Evolutionary conservation across 352 stramenopile species (phyloP), one percentile per base, ranked within the genome.

Genomic region (Phytopythium aichiense): DNA sequence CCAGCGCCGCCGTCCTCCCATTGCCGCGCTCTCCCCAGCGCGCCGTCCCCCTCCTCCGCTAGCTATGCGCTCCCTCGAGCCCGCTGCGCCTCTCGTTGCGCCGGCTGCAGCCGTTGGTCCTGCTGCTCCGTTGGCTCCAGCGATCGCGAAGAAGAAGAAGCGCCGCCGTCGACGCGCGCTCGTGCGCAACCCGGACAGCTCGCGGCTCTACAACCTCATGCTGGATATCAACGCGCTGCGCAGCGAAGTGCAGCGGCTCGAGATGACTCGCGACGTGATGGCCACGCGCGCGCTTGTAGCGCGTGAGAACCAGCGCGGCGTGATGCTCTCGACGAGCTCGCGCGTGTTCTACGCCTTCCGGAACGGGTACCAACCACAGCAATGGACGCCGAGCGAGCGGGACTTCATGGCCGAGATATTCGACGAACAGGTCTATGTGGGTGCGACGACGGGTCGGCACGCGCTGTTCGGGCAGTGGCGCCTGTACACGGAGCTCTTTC

Each of bases 161-260:
- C 46, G 46, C 46, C 46, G 22, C 13, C 45, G n/a, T 7, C 22
- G 22, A 4, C 46, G 46, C 22, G 46, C 46, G 46, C 46, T 53
- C 22, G 25, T 53, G 22, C 46, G 46, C 46, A 53, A 33, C 22
- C 9, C 22, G 22, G 46, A 65, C n/a, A 35, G 61, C 33, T 73
- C 63, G 7, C 54, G 55, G 16, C 37, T 71, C 35, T 62, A 53
- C 51, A 74, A 71, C 35, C 61, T 75, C 33, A 72, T 49, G 16
- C 54, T 75, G 40, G 68, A 75, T 30, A 58, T 65, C 15, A 72
- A 69, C 25, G 60, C 68, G 9, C 57, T 75, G 54, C 65, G 60
- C 2, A 65, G 63, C 25, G 57, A 72, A 30, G 67, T 74, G 2
- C 64, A 59, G 46, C 46, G 46, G 7, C 46, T 53, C 18, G 46